Base-by-base conservation (phyloP, 345 rosid species). In the Tarenaya hassleriana region DNA sequence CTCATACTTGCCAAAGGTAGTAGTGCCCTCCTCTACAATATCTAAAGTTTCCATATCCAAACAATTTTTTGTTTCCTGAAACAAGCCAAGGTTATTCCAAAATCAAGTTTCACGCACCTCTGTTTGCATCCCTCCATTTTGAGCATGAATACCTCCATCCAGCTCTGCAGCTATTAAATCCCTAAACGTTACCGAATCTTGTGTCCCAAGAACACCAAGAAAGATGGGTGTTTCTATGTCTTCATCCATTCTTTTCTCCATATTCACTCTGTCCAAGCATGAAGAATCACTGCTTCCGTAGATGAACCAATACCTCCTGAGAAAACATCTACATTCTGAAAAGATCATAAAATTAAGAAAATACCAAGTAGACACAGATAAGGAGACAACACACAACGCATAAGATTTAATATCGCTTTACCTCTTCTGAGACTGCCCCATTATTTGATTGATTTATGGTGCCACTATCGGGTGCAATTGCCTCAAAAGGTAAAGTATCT, bases 11-110 rank as follows among this genome's bases (percentile, higher is more conserved):
- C 40, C 40, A 18, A 68, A 58, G 56, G 54, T 58, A 66, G 47
- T 45, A 43, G 63, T 52, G 20, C 55, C 45, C 65, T 77, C 72
- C 1, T 62, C 60, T 4, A 62, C 42, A 50, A 69, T 63, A 41
- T 78, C 75, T 55, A 58, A 50, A 63, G 66, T 33, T 54, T 75
- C 84, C 60, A 72, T 38, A 43, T 52, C 64, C 47, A 64, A 66
- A 39, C 56, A 67, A 55, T 53, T 42, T 37, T 58, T 73, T n/a
- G 55, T 67, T 52, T 68, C 78, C 70, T 58, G 44, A 18, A 39
- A 35, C 47, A 45, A 38, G 8, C 52, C 40, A 21, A 40, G 58
- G 27, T 24, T 24, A 52, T 3, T 31, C 1, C 48, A 52, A 7
- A 39, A 50, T 50, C 29, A 43, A 17, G 21, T 63, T 20, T 4